Percentiles rank a stretch among this genome's conserved stretches.
Evolutionary conservation across 306 rosid genomes (phyloP).

Genomic region (Sphenostylis stenocarpa): DNA sequence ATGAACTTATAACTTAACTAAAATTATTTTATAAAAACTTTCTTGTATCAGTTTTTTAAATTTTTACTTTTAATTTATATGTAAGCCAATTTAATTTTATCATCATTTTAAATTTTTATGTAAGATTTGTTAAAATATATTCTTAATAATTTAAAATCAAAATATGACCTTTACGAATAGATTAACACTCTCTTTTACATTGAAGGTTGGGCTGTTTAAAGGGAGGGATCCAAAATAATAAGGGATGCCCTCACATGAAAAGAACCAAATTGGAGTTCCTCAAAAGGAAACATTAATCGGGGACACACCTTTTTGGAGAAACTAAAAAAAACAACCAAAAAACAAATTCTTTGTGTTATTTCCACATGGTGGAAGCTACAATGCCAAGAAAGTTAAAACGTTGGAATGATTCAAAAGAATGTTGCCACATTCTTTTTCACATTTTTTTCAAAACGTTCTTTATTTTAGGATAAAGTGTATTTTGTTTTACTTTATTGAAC

Average conservation of each 20-base stretch:
- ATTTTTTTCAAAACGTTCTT: not conserved
- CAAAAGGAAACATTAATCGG: not conserved
- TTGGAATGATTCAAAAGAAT: not conserved
- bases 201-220: too few species aligned
- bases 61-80: too few species aligned
- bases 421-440: not conserved
- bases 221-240: slow-evolving; percentile 23
- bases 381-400: not conserved
- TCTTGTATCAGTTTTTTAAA: too few species aligned
- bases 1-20: too few species aligned
- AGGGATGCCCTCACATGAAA: slow-evolving; percentile 31
- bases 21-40: too few species aligned
- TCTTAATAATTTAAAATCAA: too few species aligned
- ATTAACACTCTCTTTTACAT: too few species aligned
- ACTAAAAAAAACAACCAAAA: not conserved
- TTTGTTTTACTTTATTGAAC: not conserved
- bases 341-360: not conserved
- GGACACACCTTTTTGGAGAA: not conserved
- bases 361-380: not conserved
- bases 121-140: too few species aligned
- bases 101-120: too few species aligned
- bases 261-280: not conserved
- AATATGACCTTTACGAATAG: too few species aligned
- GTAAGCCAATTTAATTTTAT: too few species aligned
- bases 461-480: not conserved